Evolutionary conservation across 257 asterid genomes (phyloP), one percentile per base, ranked within the genome.

Genomic region (Anisodus tanguticus): DNA sequence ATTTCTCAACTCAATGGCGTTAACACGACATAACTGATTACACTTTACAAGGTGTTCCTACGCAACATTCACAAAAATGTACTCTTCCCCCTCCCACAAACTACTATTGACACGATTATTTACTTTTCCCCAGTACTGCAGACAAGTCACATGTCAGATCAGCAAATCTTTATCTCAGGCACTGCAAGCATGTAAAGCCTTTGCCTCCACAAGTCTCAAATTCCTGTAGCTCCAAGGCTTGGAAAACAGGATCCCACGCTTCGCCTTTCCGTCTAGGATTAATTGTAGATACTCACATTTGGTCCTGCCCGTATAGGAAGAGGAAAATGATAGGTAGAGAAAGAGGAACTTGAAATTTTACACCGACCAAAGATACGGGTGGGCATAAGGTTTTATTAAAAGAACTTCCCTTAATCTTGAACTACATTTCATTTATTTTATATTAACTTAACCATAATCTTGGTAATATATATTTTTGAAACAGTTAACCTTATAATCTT

Each of bases 141-240:
- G 41, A 53, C 31, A 68, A 31, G 35, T 60, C 67, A 68, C n/a
- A 39, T 69, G 35, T 31, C 35, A 31, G 60, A 74, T 15, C 2
- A 26, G 13, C 1, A 51, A 51, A 74, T 74, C 45, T 74, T n/a
- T 26, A 51, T 54, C 60, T 26, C 11, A 47, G 43, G 45, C 63
- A 76, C 15, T 13, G 43, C 15, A 51, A 49, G 12, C 41, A 74
- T 51, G 81, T 3, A 76, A 51, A 31, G 47, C 19, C 7, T 76
- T 76, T 76, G 81, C 81, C 53, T 76, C 81, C n/a, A 51, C 4
- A 76, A 12, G 12, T 22, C 22, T 26, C 81, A 51, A 76, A 51
- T 72, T 72, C 41, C 19, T 72, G 80, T 3, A 19, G 43, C 41
- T 31, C 35, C 35, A 31, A 31, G 35, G 35, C 35, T 31, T 76